Base-by-base conservation (phyloP, 139 green algal genomes). In the Tetraselmis chui region DNA sequence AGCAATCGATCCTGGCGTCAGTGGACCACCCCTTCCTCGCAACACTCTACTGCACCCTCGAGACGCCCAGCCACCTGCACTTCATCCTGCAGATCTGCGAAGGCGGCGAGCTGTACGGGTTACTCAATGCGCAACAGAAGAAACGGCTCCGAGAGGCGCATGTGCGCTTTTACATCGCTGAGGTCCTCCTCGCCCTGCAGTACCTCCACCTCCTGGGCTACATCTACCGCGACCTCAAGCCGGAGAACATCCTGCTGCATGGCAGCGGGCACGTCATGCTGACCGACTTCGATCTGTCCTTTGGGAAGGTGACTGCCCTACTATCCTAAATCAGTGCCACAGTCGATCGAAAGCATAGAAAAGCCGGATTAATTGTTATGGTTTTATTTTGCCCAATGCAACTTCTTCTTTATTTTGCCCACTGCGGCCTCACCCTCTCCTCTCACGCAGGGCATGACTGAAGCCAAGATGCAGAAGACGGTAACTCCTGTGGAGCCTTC, bases 11-110 rank as follows among this genome's bases (percentile, higher is more conserved):
- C 80, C 91, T 99, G 78, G 79, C 85, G 1, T 76, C 31, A 0
- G 91, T 97, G 58, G 97, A 99, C 89, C 96, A 99, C 84, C 97
- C 96, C 59, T 99, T 99, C 89, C 89, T 99, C 81, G 94, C 95
- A 31, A 97, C 90, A 5, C 89, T 98, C 28, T 99, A 98, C 85
- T 93, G 88, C 81, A 95, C 95, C 75, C 94, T 99, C 76, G 92
- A 98, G 87, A 97, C 93, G 0, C 89, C 95, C 77, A 96, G 89
- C 59, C 94, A 97, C 87, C 87, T 98, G 78, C 94, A 98, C 92
- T 95, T 95, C 84, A 28, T 95, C 29, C 83, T 93, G 76, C 87
- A 94, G 83, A 91, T 90, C 79, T 97, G 93, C 86, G 84, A 85
- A 32, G 91, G 92, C 23, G 93, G 93, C 25, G 93, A 97, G 88